phyloP scores from a whole-genome alignment of 257 asterid species.

The Gynochthodes officinalis region DNA sequence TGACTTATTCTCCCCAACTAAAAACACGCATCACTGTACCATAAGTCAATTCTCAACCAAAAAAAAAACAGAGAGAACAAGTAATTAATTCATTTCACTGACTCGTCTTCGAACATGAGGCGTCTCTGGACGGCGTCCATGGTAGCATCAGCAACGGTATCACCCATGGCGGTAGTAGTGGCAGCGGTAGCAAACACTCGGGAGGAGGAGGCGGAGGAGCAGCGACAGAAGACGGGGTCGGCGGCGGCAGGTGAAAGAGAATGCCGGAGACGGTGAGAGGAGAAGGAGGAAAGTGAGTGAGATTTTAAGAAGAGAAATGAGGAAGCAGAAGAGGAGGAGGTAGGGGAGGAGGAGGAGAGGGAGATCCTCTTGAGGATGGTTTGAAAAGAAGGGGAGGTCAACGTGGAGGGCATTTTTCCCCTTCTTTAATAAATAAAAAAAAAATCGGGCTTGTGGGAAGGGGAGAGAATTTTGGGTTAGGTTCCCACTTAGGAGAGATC shows the following conservation, averaged over 20 bases:
- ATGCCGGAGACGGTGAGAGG: slow-evolving; percentile 22
- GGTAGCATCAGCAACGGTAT: slow-evolving; percentile 52
- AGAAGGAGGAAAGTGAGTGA: slow-evolving; percentile 12
- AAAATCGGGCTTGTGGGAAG: background rate
- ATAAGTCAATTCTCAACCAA: background rate
- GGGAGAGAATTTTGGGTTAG: background rate
- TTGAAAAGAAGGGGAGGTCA: slow-evolving; percentile 22
- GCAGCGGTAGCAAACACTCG: slow-evolving; percentile 16
- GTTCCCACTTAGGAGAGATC: background rate
- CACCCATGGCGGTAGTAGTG: slow-evolving; percentile 47
- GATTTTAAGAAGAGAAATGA: slow-evolving; percentile 21
- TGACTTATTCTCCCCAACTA: background rate
- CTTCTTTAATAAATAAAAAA: no score
- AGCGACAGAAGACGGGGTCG: background rate
- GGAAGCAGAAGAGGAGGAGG: slow-evolving; percentile 19
- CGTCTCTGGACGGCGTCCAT: slow-evolving; percentile 97
- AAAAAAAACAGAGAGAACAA: background rate
- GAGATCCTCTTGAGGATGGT: slow-evolving; percentile 24
- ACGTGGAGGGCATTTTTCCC: slow-evolving; percentile 15
- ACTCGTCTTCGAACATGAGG: slow-evolving; percentile 99
- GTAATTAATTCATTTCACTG: slow-evolving; percentile 15
- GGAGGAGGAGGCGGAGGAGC: background rate
- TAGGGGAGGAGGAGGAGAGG: slow-evolving; percentile 10
- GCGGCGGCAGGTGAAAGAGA: slow-evolving; percentile 15
- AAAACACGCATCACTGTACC: background rate